phyloP scores from a whole-genome alignment of 331 rosid species.

The Telfairia occidentalis region DNA sequence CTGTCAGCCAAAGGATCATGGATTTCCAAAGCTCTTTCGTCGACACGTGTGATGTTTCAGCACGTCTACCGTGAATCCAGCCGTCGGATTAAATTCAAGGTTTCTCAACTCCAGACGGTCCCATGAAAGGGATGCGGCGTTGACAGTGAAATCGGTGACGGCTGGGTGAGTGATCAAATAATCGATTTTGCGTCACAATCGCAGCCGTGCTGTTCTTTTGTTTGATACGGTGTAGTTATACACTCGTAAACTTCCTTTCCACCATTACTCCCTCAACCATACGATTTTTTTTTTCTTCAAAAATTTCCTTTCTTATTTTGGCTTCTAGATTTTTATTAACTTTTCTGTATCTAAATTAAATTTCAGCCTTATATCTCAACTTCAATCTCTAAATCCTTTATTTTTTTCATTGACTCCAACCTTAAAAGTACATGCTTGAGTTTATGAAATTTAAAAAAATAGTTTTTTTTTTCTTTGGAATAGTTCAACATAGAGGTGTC shows the following conservation, averaged over 20 bases:
- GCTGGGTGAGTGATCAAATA: neutral
- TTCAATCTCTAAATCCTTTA: no score
- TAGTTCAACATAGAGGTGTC: no score
- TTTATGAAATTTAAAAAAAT: no score
- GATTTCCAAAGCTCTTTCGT: neutral
- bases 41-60: neutral
- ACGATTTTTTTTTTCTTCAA: no score
- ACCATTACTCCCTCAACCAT: no score
- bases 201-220: neutral
- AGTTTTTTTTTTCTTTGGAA: no score
- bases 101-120: neutral
- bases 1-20: neutral
- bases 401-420: no score
- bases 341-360: no score
- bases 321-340: no score
- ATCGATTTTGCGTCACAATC: neutral
- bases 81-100: constrained; percentile 2
- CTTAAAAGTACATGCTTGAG: no score
- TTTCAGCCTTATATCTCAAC: no score
- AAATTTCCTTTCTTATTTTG: no score
- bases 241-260: neutral
- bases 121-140: neutral
- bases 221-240: neutral
- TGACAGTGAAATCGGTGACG: neutral
- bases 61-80: neutral